phyloP scores from a whole-genome alignment of 2,329 filamentous ascomycete species.

The Juglanconis oblonga region DNA sequence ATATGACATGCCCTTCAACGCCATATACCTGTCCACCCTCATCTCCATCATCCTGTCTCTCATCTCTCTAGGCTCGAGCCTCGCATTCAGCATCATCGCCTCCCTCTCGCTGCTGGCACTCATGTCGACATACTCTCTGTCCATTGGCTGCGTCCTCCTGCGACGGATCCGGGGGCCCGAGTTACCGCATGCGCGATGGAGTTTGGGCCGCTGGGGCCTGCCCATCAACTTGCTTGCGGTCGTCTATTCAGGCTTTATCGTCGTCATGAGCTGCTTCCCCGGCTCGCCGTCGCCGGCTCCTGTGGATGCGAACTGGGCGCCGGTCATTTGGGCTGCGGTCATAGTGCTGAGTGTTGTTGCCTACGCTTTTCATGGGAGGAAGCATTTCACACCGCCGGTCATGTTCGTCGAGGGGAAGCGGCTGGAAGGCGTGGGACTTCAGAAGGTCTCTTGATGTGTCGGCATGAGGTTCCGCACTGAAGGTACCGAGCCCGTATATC shows the following conservation, averaged over 20 bases:
- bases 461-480: too few species aligned
- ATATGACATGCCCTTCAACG: slow-evolving; percentile 30
- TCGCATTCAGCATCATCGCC: slow-evolving; percentile 33
- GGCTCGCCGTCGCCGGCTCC: background rate
- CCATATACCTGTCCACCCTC: slow-evolving; percentile 27
- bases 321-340: slow-evolving; percentile 13
- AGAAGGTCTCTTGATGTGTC: slow-evolving; percentile 2
- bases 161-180: slow-evolving; percentile 31
- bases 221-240: slow-evolving; percentile 33
- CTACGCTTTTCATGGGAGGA: slow-evolving; percentile 10
- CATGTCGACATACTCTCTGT: slow-evolving; percentile 31
- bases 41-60: slow-evolving; percentile 29
- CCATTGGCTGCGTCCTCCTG: slow-evolving; percentile 31
- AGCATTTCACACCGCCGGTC: slow-evolving; percentile 10
- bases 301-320: slow-evolving; percentile 14
- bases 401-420: slow-evolving; percentile 14
- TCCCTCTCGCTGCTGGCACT: slow-evolving; percentile 31
- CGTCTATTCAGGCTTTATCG: slow-evolving; percentile 21
- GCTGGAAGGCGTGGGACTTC: background rate
- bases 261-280: slow-evolving; percentile 17
- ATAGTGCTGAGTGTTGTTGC: slow-evolving; percentile 12
- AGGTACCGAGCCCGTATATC: too few species aligned
- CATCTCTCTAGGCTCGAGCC: slow-evolving; percentile 32
- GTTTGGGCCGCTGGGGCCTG: slow-evolving; percentile 35
- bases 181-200: slow-evolving; percentile 34